Conservation (phyloP, 139 green algal genomes). For the Chlorella sp. region DNA sequence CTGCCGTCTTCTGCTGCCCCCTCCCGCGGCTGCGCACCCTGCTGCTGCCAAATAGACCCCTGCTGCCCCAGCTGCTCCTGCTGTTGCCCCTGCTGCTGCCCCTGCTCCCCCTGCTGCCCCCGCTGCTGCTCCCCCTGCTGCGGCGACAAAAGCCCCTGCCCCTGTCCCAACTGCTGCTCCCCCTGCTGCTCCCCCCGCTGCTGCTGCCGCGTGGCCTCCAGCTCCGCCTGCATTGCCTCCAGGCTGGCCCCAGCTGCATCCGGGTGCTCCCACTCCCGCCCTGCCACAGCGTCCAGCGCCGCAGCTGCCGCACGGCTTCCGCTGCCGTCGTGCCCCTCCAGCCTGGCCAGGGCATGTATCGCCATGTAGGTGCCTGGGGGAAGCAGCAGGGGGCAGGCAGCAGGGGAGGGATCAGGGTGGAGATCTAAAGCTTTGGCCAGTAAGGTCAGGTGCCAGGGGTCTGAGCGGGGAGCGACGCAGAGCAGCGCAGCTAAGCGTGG, state of each 20-base stretch:
- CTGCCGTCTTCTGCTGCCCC: neutral
- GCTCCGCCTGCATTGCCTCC: neutral
- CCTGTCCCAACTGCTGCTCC: neutral
- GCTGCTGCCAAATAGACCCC: neutral
- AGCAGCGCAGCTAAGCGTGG: no score
- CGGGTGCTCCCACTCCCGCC: neutral
- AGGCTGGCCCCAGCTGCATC: neutral
- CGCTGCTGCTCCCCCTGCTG: neutral
- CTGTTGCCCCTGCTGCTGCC: neutral
- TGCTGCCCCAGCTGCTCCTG: neutral
- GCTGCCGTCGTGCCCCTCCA: neutral
- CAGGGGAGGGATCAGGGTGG: neutral
- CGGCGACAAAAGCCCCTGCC: neutral
- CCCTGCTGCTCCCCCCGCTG: neutral
- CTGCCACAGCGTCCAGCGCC: neutral
- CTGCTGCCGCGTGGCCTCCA: neutral
- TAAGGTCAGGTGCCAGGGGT: neutral
- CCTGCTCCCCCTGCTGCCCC: neutral
- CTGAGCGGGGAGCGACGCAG: neutral
- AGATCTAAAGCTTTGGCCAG: no score
- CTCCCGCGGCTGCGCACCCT: neutral
- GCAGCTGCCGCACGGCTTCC: neutral
- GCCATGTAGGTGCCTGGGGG: slow-evolving; percentile 15
- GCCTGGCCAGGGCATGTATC: slow-evolving; percentile 1
- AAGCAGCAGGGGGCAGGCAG: neutral